phyloP scores from a whole-genome alignment of 139 green algal genomes.

The Tetradesmus obliquus region DNA sequence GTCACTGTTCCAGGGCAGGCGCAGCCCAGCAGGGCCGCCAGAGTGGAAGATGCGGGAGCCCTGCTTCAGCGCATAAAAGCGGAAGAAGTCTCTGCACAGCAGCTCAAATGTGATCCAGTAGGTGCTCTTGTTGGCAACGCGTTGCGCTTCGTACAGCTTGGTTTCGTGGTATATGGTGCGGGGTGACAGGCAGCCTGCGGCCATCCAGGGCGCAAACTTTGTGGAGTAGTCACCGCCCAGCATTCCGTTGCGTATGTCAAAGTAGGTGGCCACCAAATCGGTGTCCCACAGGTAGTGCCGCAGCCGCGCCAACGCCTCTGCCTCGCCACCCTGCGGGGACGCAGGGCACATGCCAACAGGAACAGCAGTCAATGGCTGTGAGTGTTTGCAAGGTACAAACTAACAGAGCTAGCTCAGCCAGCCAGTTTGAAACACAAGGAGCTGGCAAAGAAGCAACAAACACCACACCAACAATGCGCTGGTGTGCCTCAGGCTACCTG shows the following conservation, averaged over 20 bases:
- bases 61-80: constrained; percentile 93
- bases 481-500: no score
- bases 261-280: constrained; percentile 79
- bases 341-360: neutral
- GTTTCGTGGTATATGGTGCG: constrained; percentile 68
- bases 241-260: constrained; percentile 95
- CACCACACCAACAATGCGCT: neutral
- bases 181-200: constrained; percentile 92
- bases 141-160: constrained; percentile 87
- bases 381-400: no score
- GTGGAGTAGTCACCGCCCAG: constrained; percentile 94
- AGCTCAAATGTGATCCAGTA: constrained; percentile 97
- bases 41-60: constrained; percentile 90
- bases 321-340: constrained; percentile 84
- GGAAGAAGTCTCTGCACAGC: constrained; percentile 95
- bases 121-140: constrained; percentile 91
- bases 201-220: constrained; percentile 92
- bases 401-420: no score
- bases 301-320: constrained; percentile 85
- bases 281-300: constrained; percentile 96
- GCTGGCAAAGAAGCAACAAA: no score
- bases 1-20: constrained; percentile 61
- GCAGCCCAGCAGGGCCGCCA: constrained; percentile 49
- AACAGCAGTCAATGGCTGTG: constrained; percentile 38
- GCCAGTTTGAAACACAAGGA: no score